phyloP scores from a whole-genome alignment of 306 rosid species.

The Boehmeria nivea region DNA sequence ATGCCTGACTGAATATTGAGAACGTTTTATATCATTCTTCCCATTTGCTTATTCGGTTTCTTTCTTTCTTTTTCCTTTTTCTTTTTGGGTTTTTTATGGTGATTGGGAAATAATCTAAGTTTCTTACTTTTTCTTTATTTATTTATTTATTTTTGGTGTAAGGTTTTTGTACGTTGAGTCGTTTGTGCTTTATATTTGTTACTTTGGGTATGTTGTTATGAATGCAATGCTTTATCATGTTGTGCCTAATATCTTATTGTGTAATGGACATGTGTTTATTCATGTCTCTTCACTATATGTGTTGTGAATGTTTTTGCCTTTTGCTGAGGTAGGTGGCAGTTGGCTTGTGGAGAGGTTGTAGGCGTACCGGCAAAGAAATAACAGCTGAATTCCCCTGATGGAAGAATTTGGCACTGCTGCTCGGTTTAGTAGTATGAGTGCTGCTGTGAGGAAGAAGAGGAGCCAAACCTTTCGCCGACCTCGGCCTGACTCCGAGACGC shows the following conservation, averaged over 20 bases:
- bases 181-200: conserved; percentile 8
- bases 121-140: neutral
- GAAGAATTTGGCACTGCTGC: conserved; percentile 47
- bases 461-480: conserved; percentile 80
- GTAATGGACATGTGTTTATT: neutral
- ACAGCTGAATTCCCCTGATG: conserved; percentile 36
- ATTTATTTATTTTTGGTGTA: neutral
- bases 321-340: too few species aligned
- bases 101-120: neutral
- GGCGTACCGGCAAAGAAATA: conserved; percentile 3
- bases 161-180: neutral
- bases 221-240: neutral
- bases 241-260: neutral
- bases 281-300: neutral
- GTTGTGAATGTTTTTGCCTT: too few species aligned
- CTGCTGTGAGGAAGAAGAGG: conserved; percentile 75
- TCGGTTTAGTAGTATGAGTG: conserved; percentile 49
- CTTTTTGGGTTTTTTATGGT: too few species aligned
- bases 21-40: too few species aligned
- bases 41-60: too few species aligned
- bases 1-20: too few species aligned
- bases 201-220: neutral
- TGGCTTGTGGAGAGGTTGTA: too few species aligned
- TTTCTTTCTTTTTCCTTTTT: too few species aligned
- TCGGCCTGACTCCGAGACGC: conserved; percentile 65